Conservation (phyloP, 495 filamentous ascomycete species). For the Mycothermus thermophilus region DNA sequence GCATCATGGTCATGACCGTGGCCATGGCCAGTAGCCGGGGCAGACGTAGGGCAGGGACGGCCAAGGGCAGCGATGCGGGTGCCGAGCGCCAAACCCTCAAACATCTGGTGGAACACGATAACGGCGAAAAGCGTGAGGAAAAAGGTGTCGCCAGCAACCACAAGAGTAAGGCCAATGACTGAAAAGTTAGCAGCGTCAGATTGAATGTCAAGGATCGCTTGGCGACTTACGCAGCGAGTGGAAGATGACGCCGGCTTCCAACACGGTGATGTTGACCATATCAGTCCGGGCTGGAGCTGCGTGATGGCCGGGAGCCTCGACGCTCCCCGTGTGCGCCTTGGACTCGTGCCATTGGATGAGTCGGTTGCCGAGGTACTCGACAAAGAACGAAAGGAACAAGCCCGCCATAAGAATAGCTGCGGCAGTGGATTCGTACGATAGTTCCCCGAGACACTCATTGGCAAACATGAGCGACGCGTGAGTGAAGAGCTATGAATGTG, state of each 20-base stretch:
- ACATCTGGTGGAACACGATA: slow-evolving; percentile 56
- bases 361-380: slow-evolving; percentile 45
- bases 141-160: slow-evolving; percentile 41
- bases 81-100: slow-evolving; percentile 65
- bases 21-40: neutral
- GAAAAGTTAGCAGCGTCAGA: neutral
- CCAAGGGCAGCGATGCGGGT: slow-evolving; percentile 52
- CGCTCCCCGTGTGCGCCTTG: neutral
- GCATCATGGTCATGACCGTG: neutral
- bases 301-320: neutral
- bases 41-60: slow-evolving; percentile 1
- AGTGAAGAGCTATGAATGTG: slow-evolving; percentile 38
- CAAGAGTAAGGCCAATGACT: slow-evolving; percentile 47
- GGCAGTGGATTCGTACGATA: slow-evolving; percentile 46
- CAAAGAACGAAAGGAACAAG: slow-evolving; percentile 45
- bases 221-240: slow-evolving; percentile 47
- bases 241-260: slow-evolving; percentile 60
- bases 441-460: slow-evolving; percentile 46
- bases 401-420: slow-evolving; percentile 53
- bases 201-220: too few species aligned
- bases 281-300: slow-evolving; percentile 10
- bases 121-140: slow-evolving; percentile 45
- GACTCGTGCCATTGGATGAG: slow-evolving; percentile 25
- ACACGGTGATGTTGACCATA: slow-evolving; percentile 45
- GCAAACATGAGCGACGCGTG: slow-evolving; percentile 49